A percentile compares a stretch with the other conserved stretches of the same genome.
These are phyloP conservation scores for Neurospora cerealis DNA, from an alignment of 495 filamentous ascomycete species.

Conservation along the genomic window DNA sequence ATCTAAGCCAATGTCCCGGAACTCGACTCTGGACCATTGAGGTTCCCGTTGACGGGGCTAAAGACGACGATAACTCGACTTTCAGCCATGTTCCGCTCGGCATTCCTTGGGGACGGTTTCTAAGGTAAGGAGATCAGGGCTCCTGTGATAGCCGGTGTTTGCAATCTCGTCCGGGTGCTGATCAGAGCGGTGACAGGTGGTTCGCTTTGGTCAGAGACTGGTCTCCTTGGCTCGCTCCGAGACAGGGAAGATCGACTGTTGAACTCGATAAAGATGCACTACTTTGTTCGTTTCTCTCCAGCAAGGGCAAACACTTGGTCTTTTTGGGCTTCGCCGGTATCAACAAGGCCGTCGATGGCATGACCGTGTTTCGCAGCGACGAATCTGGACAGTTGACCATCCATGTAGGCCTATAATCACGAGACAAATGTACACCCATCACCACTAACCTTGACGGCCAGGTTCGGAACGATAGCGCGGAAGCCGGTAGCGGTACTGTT, in stretches of 20 bases:
- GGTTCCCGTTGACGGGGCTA: constrained; percentile 41
- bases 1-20: constrained; percentile 56
- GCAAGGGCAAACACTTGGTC: constrained; percentile 68
- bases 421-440: not conserved
- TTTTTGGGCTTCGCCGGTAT: constrained; percentile 72
- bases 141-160: not conserved
- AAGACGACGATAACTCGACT: constrained; percentile 42
- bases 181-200: constrained; percentile 39
- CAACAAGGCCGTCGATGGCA: constrained; percentile 41
- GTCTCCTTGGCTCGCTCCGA: constrained; percentile 77
- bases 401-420: constrained; percentile 38
- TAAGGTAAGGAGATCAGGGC: constrained; percentile 23
- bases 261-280: constrained; percentile 65
- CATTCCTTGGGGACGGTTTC: constrained; percentile 40
- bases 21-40: constrained; percentile 64
- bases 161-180: constrained; percentile 1
- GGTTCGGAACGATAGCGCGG: constrained; percentile 53
- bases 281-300: constrained; percentile 62
- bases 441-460: constrained; percentile 5
- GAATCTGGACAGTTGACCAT: constrained; percentile 54
- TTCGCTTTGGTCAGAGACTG: constrained; percentile 73
- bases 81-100: constrained; percentile 52
- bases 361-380: constrained; percentile 60
- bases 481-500: constrained; percentile 46
- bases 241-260: constrained; percentile 64